Evolutionary conservation across 2,329 filamentous ascomycete genomes (phyloP).

Genomic region (Cordyceps tenuipes): DNA sequence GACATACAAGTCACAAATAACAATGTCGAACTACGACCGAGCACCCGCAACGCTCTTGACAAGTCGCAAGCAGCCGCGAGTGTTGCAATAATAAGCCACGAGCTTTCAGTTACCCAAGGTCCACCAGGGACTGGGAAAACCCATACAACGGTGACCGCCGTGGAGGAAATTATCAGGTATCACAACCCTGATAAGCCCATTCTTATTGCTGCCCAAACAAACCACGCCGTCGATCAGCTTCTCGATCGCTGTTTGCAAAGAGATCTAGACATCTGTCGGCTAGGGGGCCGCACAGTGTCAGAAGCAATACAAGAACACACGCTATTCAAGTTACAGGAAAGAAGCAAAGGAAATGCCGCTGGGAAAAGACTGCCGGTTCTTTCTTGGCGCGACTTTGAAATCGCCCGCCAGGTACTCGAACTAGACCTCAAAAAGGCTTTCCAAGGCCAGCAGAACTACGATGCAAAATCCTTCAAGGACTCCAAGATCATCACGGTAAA

Average conservation of each 20-base stretch:
- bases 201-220: slow-evolving; percentile 77
- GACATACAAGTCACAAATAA: slow-evolving; percentile 18
- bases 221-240: slow-evolving; percentile 82
- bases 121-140: slow-evolving; percentile 74
- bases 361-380: neutral
- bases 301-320: slow-evolving; percentile 56
- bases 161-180: slow-evolving; percentile 31
- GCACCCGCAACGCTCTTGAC: slow-evolving; percentile 45
- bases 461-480: neutral
- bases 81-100: slow-evolving; percentile 59
- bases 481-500: slow-evolving; percentile 46
- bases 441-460: neutral
- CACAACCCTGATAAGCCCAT: slow-evolving; percentile 58
- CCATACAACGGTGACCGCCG: slow-evolving; percentile 63
- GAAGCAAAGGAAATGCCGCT: neutral
- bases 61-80: slow-evolving; percentile 62
- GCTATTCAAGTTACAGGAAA: slow-evolving; percentile 51
- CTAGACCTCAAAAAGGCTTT: neutral
- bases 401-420: neutral
- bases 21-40: neutral
- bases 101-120: slow-evolving; percentile 71
- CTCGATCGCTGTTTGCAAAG: slow-evolving; percentile 48
- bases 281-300: slow-evolving; percentile 62
- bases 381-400: neutral
- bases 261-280: slow-evolving; percentile 34